A percentile compares a stretch with the other conserved stretches of the same genome.
Evolutionary conservation across 2,329 filamentous ascomycete genomes (phyloP).

Genomic region (Aotearoamyces nothofagi): DNA sequence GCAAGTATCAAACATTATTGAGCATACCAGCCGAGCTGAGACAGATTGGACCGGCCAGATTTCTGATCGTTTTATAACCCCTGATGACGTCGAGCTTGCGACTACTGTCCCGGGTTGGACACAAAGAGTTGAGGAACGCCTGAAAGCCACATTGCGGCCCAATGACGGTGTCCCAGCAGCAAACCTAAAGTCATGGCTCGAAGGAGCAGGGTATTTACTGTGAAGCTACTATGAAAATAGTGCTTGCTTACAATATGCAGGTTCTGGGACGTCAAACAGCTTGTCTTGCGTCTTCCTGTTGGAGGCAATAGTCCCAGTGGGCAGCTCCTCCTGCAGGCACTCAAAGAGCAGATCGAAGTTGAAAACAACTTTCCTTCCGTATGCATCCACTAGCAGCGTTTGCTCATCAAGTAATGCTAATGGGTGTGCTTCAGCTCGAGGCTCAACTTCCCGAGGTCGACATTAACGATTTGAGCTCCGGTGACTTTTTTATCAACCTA

Average conservation of each 20-base stretch:
- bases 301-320: slow-evolving; percentile 10
- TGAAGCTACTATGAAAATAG: background rate
- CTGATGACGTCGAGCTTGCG: slow-evolving; percentile 12
- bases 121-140: slow-evolving; percentile 11
- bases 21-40: slow-evolving; percentile 9
- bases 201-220: slow-evolving; percentile 15
- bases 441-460: slow-evolving; percentile 8
- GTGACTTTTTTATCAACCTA: slow-evolving; percentile 13
- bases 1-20: slow-evolving; percentile 1
- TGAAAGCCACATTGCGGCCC: slow-evolving; percentile 13
- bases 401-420: slow-evolving; percentile 1
- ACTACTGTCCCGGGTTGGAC: slow-evolving; percentile 13
- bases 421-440: slow-evolving; percentile 8
- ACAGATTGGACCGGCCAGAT: slow-evolving; percentile 15
- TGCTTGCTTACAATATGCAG: slow-evolving; percentile 8
- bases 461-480: slow-evolving; percentile 8
- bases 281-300: slow-evolving; percentile 13
- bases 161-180: slow-evolving; percentile 14
- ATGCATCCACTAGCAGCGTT: too few species aligned
- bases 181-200: slow-evolving; percentile 15
- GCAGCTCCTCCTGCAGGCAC: slow-evolving; percentile 9
- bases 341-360: slow-evolving; percentile 9
- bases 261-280: slow-evolving; percentile 17
- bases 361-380: slow-evolving; percentile 14
- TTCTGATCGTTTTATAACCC: slow-evolving; percentile 12